These are phyloP conservation scores for Trematosphaeria pertusa DNA, from an alignment of 2,329 filamentous ascomycete genomes.

Conservation along the genomic window DNA sequence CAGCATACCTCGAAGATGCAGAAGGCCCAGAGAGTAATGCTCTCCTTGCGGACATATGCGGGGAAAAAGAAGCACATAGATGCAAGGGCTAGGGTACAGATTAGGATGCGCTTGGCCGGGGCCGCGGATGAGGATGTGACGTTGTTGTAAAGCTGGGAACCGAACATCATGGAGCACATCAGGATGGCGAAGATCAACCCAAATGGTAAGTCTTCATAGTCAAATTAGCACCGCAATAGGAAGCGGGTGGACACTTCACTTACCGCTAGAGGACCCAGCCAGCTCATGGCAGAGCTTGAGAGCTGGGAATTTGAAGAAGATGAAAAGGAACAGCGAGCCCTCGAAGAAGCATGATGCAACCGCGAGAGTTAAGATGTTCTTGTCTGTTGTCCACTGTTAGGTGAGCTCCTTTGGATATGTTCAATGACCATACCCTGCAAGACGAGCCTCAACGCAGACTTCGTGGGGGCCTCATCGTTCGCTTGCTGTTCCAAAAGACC, in stretches of 20 bases:
- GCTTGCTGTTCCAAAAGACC: slow-evolving; percentile 36
- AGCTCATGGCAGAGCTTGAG: slow-evolving; percentile 50
- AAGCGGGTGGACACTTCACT: slow-evolving; percentile 2
- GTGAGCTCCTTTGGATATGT: background rate
- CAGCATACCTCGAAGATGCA: slow-evolving; percentile 65
- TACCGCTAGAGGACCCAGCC: slow-evolving; percentile 36
- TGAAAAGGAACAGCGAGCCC: slow-evolving; percentile 67
- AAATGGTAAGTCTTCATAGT: slow-evolving; percentile 46
- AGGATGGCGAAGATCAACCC: slow-evolving; percentile 65
- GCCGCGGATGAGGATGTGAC: slow-evolving; percentile 28
- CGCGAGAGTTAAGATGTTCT: slow-evolving; percentile 59
- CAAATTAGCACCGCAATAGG: background rate
- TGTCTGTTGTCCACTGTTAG: slow-evolving; percentile 42
- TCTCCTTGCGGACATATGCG: slow-evolving; percentile 51
- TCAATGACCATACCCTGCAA: slow-evolving; percentile 21
- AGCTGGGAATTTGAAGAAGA: slow-evolving; percentile 68
- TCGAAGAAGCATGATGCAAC: slow-evolving; percentile 66
- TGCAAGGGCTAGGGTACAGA: slow-evolving; percentile 32
- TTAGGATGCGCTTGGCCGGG: slow-evolving; percentile 37
- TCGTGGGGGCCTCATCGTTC: slow-evolving; percentile 25
- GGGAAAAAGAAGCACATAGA: slow-evolving; percentile 40
- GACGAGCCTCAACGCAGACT: slow-evolving; percentile 32
- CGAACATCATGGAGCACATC: slow-evolving; percentile 66
- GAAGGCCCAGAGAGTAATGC: slow-evolving; percentile 64
- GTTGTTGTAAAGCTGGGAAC: slow-evolving; percentile 62